Evolutionary conservation across 805 yeast genomes (phyloP).

Genomic region (Zygosaccharomyces lentus): DNA sequence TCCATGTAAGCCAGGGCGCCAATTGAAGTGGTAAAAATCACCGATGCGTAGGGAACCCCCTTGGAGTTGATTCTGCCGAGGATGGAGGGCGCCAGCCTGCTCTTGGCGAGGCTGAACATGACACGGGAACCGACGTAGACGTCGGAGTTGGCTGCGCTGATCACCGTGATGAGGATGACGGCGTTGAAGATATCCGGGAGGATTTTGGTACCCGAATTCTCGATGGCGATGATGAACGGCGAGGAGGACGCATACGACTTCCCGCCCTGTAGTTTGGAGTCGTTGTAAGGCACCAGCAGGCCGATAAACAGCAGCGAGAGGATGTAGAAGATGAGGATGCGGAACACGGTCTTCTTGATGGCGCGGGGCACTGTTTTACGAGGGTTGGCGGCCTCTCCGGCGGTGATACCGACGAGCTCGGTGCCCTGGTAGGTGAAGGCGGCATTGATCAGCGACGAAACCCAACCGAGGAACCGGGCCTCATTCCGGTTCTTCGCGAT

Average conservation of each 20-base stretch:
- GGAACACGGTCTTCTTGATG: constrained; percentile 59
- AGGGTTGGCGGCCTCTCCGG: constrained; percentile 71
- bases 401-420: constrained; percentile 69
- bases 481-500: constrained; percentile 46
- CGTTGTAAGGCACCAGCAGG: constrained; percentile 63
- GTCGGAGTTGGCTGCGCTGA: constrained; percentile 78
- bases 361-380: constrained; percentile 68
- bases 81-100: constrained; percentile 52
- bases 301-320: constrained; percentile 65
- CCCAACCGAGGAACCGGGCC: constrained; percentile 65
- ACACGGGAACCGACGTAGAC: constrained; percentile 69
- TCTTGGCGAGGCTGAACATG: constrained; percentile 59
- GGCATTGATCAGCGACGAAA: constrained; percentile 62
- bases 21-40: constrained; percentile 51
- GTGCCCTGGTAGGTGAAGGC: constrained; percentile 82
- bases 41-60: constrained; percentile 63
- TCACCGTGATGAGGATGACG: constrained; percentile 58
- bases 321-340: constrained; percentile 65
- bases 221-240: constrained; percentile 70
- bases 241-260: constrained; percentile 49
- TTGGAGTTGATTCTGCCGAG: constrained; percentile 45
- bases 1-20: constrained; percentile 63
- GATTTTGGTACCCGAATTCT: constrained; percentile 60
- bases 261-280: constrained; percentile 43
- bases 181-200: constrained; percentile 71